A percentile compares a stretch with the other conserved stretches of the same genome.
These are phyloP conservation scores for Suhomyces emberorum DNA, from an alignment of 805 yeast genomes.

Conservation along the genomic window DNA sequence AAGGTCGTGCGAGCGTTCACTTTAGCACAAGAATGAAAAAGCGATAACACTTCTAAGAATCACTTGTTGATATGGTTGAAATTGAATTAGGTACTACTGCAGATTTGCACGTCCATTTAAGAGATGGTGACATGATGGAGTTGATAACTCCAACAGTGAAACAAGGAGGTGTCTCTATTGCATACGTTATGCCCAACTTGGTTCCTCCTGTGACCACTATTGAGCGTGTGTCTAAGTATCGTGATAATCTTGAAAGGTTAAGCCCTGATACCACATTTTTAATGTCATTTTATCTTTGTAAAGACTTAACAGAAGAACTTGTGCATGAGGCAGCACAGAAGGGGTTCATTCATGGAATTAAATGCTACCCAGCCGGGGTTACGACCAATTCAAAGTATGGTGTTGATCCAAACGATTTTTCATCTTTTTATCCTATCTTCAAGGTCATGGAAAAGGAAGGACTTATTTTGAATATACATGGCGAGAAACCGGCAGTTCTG, in stretches of 20 bases:
- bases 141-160: constrained; percentile 85
- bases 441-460: constrained; percentile 79
- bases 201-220: constrained; percentile 87
- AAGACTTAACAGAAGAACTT: constrained; percentile 79
- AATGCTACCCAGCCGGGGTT: constrained; percentile 98
- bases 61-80: no score
- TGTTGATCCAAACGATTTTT: constrained; percentile 89
- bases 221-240: constrained; percentile 68
- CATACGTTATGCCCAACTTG: constrained; percentile 94
- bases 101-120: constrained; percentile 94
- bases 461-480: constrained; percentile 85
- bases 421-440: constrained; percentile 84
- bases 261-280: constrained; percentile 84
- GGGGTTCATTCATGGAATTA: constrained; percentile 79
- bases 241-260: constrained; percentile 54
- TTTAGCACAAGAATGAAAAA: no score
- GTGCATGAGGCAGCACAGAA: constrained; percentile 71
- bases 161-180: constrained; percentile 87
- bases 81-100: constrained; percentile 69
- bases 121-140: constrained; percentile 93
- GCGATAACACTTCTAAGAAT: no score
- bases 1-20: no score
- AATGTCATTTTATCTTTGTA: constrained; percentile 84
- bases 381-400: constrained; percentile 95
- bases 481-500: constrained; percentile 76